Evolutionary conservation across 2,329 filamentous ascomycete genomes (phyloP), one percentile per base, ranked within the genome.

Genomic region (Zymoseptoria tritici): DNA sequence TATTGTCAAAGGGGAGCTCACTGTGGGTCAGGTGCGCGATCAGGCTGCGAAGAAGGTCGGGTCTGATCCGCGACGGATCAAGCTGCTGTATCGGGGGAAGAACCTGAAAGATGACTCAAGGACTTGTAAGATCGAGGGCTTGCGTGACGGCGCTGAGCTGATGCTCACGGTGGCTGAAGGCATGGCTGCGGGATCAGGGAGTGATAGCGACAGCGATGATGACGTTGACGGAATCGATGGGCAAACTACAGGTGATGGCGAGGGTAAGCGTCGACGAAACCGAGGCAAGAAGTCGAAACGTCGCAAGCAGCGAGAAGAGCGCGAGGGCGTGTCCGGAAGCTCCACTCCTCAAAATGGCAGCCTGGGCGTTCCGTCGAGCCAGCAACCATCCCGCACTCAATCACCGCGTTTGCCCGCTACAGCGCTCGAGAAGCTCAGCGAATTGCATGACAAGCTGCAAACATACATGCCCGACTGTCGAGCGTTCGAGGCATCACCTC

Each of bases 1-100:
- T 60, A 91, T 93, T 69, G 86, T 85, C 60, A 86, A 90, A 70
- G 88, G 88, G 53, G 86, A 88, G 70, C 77, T 92, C 58, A 80
- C 79, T 36, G 83, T 91, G 36, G 76, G 79, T 57, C 86, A 89
- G 67, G 80, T 92, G 31, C 81, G 83, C 59, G 80, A 86, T 57
- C 85, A 87, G n/a, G 83, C 85, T 4, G 85, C 83, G 57, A 79
- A 87, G 65, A 80, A 89, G 71, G 81, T 90, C 75, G 82, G 84
- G 56, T 75, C 90, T 31, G 81, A 85, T 52, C 76, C 68, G 71
- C 79, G 69, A 72, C 77, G 80, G 53, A 78, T 91, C 70, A 88
- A 86, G 72, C 79, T 92, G 69, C 79, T 88, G 60, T 90, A 89
- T 78, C 90, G 90, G 73, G 89, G 88, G 58, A 81, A 81, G 63